Conservation (phyloP, 1,139 yeast genomes). For the Ogataea hybrid region DNA sequence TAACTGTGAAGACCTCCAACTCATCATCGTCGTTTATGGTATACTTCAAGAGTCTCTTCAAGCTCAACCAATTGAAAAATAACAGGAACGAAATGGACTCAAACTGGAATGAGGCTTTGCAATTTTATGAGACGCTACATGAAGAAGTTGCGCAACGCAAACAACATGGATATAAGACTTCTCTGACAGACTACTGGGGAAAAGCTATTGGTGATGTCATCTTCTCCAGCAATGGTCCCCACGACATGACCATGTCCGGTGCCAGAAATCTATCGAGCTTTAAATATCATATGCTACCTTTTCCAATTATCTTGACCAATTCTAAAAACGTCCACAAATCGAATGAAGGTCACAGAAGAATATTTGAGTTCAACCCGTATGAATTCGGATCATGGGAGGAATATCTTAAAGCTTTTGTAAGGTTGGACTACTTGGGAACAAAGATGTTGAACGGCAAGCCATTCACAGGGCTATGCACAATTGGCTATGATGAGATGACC, state of each 20-base stretch:
- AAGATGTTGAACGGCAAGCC: conserved; percentile 38
- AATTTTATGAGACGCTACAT: conserved; percentile 39
- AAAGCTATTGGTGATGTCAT: conserved; percentile 51
- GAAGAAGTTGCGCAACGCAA: conserved; percentile 51
- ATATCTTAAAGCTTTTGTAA: conserved; percentile 44
- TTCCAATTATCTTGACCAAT: conserved; percentile 41
- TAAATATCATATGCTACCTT: conserved; percentile 33
- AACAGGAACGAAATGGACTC: conserved; percentile 1
- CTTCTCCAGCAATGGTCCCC: conserved; percentile 34
- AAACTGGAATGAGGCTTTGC: conserved; percentile 41
- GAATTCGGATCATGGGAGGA: conserved; percentile 20
- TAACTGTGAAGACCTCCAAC: conserved; percentile 9
- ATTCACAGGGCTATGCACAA: conserved; percentile 37
- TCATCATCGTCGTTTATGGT: conserved; percentile 12
- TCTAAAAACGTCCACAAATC: conserved; percentile 19
- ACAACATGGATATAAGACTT: conserved; percentile 49
- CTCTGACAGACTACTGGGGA: conserved; percentile 71
- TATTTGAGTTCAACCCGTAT: conserved; percentile 16
- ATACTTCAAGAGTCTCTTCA: conserved; percentile 13
- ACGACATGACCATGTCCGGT: conserved; percentile 30
- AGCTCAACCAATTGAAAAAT: conserved; percentile 1
- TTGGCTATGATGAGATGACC: conserved; percentile 65
- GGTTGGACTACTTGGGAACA: conserved; percentile 53
- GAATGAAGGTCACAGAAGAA: conserved; percentile 16
- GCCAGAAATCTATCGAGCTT: conserved; percentile 33